Percentiles rank a stretch among this genome's conserved stretches.
phyloP scores from a whole-genome alignment of 2,329 filamentous ascomycete species.

The Talaromyces sp. region DNA sequence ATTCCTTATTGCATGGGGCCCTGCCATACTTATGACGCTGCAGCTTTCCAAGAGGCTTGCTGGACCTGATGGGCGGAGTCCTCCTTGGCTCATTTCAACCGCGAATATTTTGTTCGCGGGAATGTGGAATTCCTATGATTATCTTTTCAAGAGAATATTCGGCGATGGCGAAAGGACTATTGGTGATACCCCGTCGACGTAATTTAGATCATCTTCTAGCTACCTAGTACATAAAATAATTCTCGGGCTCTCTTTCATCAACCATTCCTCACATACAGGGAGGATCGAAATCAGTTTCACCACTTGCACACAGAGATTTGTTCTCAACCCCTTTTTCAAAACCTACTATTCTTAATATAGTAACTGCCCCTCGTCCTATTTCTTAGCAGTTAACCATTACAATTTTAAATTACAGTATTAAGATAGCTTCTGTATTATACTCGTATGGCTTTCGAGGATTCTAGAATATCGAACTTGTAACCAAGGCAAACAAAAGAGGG shows the following conservation, averaged over 20 bases:
- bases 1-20: constrained; percentile 63
- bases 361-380: too few relatives aligned
- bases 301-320: too few relatives aligned
- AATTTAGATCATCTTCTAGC: background rate
- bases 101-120: constrained; percentile 58
- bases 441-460: too few relatives aligned
- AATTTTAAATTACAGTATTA: too few relatives aligned
- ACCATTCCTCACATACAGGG: too few relatives aligned
- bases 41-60: constrained; percentile 52
- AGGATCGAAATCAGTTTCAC: too few relatives aligned
- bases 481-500: too few relatives aligned
- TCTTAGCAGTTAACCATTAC: too few relatives aligned
- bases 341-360: too few relatives aligned
- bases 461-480: too few relatives aligned
- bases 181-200: constrained; percentile 19
- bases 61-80: constrained; percentile 68
- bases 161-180: constrained; percentile 80
- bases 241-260: background rate
- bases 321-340: too few relatives aligned
- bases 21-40: constrained; percentile 59
- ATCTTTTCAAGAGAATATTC: constrained; percentile 66
- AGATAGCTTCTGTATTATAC: too few relatives aligned
- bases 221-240: background rate
- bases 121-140: constrained; percentile 69
- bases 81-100: constrained; percentile 64